These are phyloP conservation scores for Sphaceloma murrayae DNA, from an alignment of 2,329 filamentous ascomycete genomes.

Conservation along the genomic window DNA sequence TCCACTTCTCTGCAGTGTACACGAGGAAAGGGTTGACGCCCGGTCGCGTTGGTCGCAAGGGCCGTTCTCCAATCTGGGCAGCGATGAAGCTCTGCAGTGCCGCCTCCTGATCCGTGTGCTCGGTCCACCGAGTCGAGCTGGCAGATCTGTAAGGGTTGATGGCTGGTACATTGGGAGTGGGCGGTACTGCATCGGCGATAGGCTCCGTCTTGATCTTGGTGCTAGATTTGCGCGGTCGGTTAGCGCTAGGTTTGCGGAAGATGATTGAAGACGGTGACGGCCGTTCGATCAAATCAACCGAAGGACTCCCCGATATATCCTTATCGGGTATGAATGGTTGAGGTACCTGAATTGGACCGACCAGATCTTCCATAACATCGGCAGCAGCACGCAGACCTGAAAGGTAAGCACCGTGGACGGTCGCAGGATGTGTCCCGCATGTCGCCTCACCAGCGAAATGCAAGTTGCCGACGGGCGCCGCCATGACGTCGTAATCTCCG, in stretches of 20 bases:
- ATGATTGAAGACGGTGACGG: neutral
- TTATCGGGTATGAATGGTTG: constrained; percentile 61
- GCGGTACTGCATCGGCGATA: constrained; percentile 15
- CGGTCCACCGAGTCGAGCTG: constrained; percentile 20
- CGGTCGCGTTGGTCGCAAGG: constrained; percentile 60
- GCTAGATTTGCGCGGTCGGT: constrained; percentile 15
- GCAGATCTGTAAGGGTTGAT: constrained; percentile 19
- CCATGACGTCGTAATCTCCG: constrained; percentile 90
- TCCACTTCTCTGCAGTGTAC: constrained; percentile 70
- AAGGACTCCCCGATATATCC: constrained; percentile 39
- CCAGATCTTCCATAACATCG: constrained; percentile 69
- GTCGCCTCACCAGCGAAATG: constrained; percentile 97
- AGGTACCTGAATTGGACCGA: constrained; percentile 72
- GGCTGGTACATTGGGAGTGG: constrained; percentile 14
- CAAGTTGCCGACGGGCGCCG: constrained; percentile 70
- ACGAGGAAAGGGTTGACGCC: constrained; percentile 80
- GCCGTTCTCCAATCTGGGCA: constrained; percentile 61
- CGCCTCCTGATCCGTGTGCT: constrained; percentile 46
- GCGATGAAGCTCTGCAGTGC: constrained; percentile 49
- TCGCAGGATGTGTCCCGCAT: constrained; percentile 89
- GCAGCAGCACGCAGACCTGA: constrained; percentile 84
- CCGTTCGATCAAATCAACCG: constrained; percentile 36
- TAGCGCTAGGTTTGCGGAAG: constrained; percentile 10
- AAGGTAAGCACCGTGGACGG: constrained; percentile 91
- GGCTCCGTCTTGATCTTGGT: constrained; percentile 16